phyloP scores from a whole-genome alignment of 176 grass and related monocot genomes.

The Aegilops tauschii region DNA sequence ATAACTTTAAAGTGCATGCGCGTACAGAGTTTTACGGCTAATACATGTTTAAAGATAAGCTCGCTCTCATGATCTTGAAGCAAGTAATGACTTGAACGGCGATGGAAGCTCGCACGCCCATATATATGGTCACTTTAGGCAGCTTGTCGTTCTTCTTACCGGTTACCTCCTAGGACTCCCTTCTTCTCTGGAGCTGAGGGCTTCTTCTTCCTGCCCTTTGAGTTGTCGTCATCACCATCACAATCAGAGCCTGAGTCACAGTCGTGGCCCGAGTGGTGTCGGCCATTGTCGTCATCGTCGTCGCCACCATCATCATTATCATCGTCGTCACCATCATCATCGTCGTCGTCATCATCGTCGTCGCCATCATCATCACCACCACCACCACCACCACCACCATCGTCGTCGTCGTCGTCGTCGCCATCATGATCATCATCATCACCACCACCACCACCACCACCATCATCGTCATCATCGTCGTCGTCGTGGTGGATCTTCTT shows the following conservation, averaged over 20 bases:
- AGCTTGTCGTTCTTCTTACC: neutral
- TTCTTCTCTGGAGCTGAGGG: neutral
- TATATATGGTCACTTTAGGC: neutral
- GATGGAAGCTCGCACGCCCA: neutral
- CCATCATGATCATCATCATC: too few species aligned
- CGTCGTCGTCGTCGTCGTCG: too few species aligned
- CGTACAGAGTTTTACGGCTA: too few species aligned
- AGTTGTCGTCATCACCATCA: neutral
- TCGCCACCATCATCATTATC: too few species aligned
- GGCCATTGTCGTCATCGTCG: neutral
- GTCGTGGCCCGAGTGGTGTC: neutral
- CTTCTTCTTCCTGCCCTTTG: neutral
- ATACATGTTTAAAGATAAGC: neutral
- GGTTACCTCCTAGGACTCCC: neutral
- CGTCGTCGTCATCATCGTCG: too few species aligned
- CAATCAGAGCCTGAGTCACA: neutral
- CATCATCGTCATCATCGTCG: too few species aligned
- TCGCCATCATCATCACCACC: too few species aligned
- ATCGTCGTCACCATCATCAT: neutral
- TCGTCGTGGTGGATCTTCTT: too few species aligned
- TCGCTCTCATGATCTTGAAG: neutral
- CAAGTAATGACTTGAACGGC: neutral
- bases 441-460: too few species aligned
- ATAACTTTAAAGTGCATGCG: too few species aligned
- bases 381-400: too few species aligned